Conservation (phyloP, 805 yeast species). For the Barnettozyma sp. region DNA sequence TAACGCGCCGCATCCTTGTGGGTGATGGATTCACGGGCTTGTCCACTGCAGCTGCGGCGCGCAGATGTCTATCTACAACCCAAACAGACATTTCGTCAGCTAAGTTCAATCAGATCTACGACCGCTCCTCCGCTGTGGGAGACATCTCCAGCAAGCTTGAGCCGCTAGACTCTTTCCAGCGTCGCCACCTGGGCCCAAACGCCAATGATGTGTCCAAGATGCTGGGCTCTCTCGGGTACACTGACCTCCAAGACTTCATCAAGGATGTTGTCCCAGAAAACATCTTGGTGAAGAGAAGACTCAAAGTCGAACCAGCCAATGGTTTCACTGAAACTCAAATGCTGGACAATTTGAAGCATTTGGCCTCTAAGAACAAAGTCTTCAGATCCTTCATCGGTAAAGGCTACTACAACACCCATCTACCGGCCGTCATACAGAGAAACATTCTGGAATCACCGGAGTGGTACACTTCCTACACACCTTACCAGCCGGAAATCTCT, state of each 20-base stretch:
- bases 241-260: conserved; percentile 65
- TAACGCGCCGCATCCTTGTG: too few species aligned
- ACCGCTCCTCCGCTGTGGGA: conserved; percentile 29
- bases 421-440: conserved; percentile 91
- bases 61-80: conserved; percentile 14
- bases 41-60: neutral
- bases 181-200: conserved; percentile 87
- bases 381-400: conserved; percentile 80
- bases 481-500: conserved; percentile 96
- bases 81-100: conserved; percentile 51
- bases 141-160: conserved; percentile 15
- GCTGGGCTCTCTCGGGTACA: conserved; percentile 59
- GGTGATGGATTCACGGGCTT: too few species aligned
- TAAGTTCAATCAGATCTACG: conserved; percentile 41
- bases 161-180: conserved; percentile 73
- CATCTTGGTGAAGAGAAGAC: conserved; percentile 60
- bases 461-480: conserved; percentile 98
- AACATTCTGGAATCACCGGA: conserved; percentile 90
- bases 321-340: conserved; percentile 83
- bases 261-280: conserved; percentile 68
- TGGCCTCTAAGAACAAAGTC: conserved; percentile 72
- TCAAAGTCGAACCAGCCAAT: conserved; percentile 56
- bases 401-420: conserved; percentile 85
- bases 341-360: conserved; percentile 53
- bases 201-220: conserved; percentile 55